Evolutionary conservation across 106 monocot genomes (phyloP).

Genomic region (Amphibolis antarctica): DNA sequence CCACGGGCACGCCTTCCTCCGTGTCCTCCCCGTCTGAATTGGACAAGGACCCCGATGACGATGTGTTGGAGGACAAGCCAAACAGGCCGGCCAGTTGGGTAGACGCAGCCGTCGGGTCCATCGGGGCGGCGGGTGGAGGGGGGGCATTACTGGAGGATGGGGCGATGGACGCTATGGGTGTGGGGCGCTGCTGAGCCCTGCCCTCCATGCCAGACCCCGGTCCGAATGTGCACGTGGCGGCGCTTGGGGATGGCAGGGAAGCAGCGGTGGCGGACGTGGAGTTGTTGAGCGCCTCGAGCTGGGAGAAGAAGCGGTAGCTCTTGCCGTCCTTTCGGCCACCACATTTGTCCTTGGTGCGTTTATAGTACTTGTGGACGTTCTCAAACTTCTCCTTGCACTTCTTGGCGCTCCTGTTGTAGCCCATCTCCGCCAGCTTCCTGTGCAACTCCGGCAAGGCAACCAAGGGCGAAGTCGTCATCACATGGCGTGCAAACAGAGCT

Average conservation of each 20-base stretch:
- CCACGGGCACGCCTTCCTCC: slow-evolving; percentile 15
- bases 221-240: not conserved
- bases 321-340: slow-evolving; percentile 75
- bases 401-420: slow-evolving; percentile 61
- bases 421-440: slow-evolving; percentile 63
- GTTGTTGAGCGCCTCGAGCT: slow-evolving; percentile 53
- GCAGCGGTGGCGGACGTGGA: not conserved
- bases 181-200: slow-evolving; percentile 8
- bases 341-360: slow-evolving; percentile 66
- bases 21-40: slow-evolving; percentile 39
- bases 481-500: not conserved
- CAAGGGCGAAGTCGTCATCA: not conserved
- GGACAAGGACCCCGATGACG: slow-evolving; percentile 19
- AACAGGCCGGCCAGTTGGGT: slow-evolving; percentile 2
- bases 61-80: slow-evolving; percentile 53
- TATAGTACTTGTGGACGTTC: slow-evolving; percentile 84
- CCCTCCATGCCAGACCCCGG: not conserved
- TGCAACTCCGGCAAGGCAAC: not conserved
- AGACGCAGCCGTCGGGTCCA: not conserved
- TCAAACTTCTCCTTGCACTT: slow-evolving; percentile 94
- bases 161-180: slow-evolving; percentile 9
- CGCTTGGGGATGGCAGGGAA: not conserved
- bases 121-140: not conserved
- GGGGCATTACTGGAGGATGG: not conserved
- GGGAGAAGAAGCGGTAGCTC: slow-evolving; percentile 73